Percentiles rank a stretch among this genome's conserved stretches.
These are phyloP conservation scores for Funneliformis geosporum DNA, from an alignment of 192 early-diverging fungal genomes.

Conservation along the genomic window DNA sequence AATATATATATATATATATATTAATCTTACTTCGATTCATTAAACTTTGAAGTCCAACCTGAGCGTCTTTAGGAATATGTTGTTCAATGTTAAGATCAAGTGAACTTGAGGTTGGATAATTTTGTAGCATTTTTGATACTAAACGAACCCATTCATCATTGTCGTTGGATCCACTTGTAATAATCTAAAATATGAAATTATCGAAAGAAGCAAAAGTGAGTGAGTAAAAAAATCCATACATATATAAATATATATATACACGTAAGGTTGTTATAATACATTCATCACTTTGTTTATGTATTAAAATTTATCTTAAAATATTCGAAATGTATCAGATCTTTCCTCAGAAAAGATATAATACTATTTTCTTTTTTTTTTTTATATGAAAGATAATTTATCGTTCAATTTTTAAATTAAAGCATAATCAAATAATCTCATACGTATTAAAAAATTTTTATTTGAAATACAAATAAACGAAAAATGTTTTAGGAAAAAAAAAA, in stretches of 20 bases:
- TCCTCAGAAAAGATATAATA: too few relatives aligned
- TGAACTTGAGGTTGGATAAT: slow-evolving; percentile 7
- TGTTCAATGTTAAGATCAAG: slow-evolving; percentile 17
- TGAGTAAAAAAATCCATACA: not conserved
- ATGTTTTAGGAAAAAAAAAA: too few relatives aligned
- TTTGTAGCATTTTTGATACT: slow-evolving; percentile 25
- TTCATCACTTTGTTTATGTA: too few relatives aligned
- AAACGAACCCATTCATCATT: slow-evolving; percentile 29
- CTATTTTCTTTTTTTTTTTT: not conserved
- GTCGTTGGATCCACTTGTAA: not conserved
- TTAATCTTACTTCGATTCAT: slow-evolving; percentile 3
- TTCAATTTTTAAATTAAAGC: too few relatives aligned
- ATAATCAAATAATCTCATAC: too few relatives aligned
- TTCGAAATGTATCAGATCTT: too few relatives aligned
- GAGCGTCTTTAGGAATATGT: not conserved
- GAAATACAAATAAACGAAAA: too few relatives aligned
- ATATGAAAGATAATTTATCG: not conserved
- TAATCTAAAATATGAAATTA: slow-evolving; percentile 19
- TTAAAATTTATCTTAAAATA: too few relatives aligned
- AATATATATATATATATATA: not conserved
- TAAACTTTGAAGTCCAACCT: not conserved
- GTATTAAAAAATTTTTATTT: too few relatives aligned
- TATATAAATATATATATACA: too few relatives aligned
- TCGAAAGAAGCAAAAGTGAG: not conserved
- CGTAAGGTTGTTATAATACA: too few relatives aligned